phyloP scores from a whole-genome alignment of 768 basidiomycete species.

The Crepidotus variabilis region DNA sequence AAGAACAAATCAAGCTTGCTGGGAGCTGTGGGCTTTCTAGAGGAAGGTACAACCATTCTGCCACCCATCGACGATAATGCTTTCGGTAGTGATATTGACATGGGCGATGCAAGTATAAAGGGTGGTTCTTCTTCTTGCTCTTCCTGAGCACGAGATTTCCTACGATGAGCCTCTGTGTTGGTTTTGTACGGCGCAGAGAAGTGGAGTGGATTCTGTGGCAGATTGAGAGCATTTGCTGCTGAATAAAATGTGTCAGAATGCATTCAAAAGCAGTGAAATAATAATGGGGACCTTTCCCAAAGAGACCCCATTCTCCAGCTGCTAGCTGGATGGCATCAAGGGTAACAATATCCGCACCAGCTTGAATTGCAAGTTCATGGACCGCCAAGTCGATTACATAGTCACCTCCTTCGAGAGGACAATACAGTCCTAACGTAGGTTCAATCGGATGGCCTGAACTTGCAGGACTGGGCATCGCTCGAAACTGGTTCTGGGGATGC shows the following conservation, averaged over 20 bases:
- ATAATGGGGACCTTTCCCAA: conserved; percentile 62
- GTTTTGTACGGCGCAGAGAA: conserved; percentile 37
- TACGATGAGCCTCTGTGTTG: conserved; percentile 14
- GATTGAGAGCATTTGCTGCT: conserved; percentile 69
- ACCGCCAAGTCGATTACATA: conserved; percentile 80
- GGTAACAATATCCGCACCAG: conserved; percentile 78
- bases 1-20: conserved; percentile 70
- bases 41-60: conserved; percentile 36
- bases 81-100: conserved; percentile 38
- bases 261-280: not conserved
- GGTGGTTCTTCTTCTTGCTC: conserved; percentile 28
- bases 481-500: conserved; percentile 79
- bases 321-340: conserved; percentile 83
- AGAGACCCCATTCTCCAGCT: conserved; percentile 83
- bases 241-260: not conserved
- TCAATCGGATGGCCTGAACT: conserved; percentile 53
- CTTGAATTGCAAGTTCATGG: conserved; percentile 66
- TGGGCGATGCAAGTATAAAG: conserved; percentile 27
- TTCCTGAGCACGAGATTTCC: conserved; percentile 44
- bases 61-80: conserved; percentile 32
- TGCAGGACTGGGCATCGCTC: conserved; percentile 53
- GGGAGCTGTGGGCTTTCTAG: conserved; percentile 42
- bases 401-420: conserved; percentile 83
- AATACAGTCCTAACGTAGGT: conserved; percentile 83
- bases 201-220: conserved; percentile 77